Conservation (phyloP, 2,329 filamentous ascomycete species). For the Leptographium flavum region DNA sequence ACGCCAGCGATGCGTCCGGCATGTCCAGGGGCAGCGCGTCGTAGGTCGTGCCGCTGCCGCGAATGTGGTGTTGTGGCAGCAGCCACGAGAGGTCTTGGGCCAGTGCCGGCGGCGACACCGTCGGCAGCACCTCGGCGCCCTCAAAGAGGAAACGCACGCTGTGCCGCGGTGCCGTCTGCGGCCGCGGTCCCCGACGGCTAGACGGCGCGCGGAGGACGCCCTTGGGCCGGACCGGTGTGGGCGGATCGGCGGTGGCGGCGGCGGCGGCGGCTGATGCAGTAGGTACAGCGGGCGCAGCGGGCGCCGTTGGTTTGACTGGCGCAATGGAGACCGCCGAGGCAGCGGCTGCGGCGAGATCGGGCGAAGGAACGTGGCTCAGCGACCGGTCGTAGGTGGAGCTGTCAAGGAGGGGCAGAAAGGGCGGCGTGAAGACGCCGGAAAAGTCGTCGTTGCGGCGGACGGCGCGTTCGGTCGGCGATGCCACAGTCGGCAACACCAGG, state of each 20-base stretch:
- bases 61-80: slow-evolving; percentile 1
- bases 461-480: not conserved
- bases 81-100: slow-evolving; percentile 9
- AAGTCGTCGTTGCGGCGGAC: slow-evolving; percentile 41
- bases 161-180: slow-evolving; percentile 25
- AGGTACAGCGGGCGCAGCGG: not conserved
- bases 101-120: slow-evolving; percentile 31
- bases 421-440: slow-evolving; percentile 47
- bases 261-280: not conserved
- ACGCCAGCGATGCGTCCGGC: too few relatives aligned
- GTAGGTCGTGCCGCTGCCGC: not conserved
- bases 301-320: too few relatives aligned
- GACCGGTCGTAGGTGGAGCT: not conserved
- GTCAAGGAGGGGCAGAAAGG: slow-evolving; percentile 47
- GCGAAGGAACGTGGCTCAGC: too few relatives aligned
- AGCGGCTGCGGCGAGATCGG: slow-evolving; percentile 5
- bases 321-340: not conserved
- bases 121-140: slow-evolving; percentile 46
- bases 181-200: slow-evolving; percentile 16
- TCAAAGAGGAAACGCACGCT: slow-evolving; percentile 47
- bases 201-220: slow-evolving; percentile 45
- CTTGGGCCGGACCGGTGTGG: slow-evolving; percentile 19
- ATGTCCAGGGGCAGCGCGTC: slow-evolving; percentile 10
- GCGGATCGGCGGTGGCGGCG: not conserved
- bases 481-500: not conserved